Evolutionary conservation across 331 rosid species (phyloP), one percentile per base, ranked within the genome.

Genomic region (Prunus yedoensis): DNA sequence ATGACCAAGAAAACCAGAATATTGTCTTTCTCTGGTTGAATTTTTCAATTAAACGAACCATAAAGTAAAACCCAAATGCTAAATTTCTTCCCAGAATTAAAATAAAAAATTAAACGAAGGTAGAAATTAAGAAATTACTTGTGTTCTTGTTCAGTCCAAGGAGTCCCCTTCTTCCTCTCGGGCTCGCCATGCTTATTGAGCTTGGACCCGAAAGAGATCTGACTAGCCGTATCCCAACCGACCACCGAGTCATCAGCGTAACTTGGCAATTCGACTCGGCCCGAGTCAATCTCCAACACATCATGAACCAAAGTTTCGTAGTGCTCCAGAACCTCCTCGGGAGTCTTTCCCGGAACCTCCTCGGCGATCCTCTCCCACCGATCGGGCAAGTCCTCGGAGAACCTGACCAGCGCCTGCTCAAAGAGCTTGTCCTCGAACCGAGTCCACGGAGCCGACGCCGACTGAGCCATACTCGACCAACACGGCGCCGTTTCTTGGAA

Each of bases 81-180:
- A 17, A 74, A 73, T 6, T 66, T 21, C 43, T 65, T 13, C 15
- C 17, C 28, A 17, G 16, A 32, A 52, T 52, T 5, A 15, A 63
- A 17, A 16, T 63, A 18, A 63, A 32, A 41, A 63, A 32, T 15
- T 3, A 58, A 20, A 1, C 35, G 17, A 1, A 66, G 2, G 32
- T 5, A 27, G 25, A 52, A 25, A 62, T 8, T 27, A 51, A 16
- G 32, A 8, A 25, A 16, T 58, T 75, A 94, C 98, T 83, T 91
- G 73, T 94, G 98, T 35, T 94, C 98, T 59, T 90, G 89, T 77
- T 88, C 96, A 21, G 90, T 88, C 98, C 98, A 94, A 0, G 97
- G 96, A 4, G 93, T 92, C 0, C 97, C 97, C 38, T 90, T 94
- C 88, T 94, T 94, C 81, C 98, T 88, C 14, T 94, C 98, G 21